A percentile compares a stretch with the other conserved stretches of the same genome.
phyloP scores from a whole-genome alignment of 768 basidiomycete genomes.

The Fomitopsis serialis region DNA sequence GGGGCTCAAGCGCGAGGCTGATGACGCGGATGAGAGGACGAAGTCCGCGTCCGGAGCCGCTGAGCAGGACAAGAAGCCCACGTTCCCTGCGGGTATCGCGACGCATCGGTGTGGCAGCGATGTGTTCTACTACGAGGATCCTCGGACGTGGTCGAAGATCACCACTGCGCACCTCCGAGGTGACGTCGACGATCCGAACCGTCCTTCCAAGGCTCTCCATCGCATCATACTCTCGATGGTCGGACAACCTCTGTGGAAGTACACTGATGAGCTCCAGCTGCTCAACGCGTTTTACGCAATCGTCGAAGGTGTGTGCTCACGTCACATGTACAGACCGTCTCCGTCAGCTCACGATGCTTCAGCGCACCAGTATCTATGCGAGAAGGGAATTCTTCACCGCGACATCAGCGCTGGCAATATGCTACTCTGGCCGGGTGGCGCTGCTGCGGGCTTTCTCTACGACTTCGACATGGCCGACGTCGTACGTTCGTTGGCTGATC shows the following conservation, averaged over 20 bases:
- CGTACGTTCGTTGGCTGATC: conserved; percentile 18
- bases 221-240: conserved; percentile 3
- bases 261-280: not conserved
- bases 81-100: not conserved
- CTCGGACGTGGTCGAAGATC: no score
- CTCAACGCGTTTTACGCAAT: conserved; percentile 1
- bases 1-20: not conserved
- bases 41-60: no score
- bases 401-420: conserved; percentile 32
- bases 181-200: not conserved
- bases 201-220: not conserved
- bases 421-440: conserved; percentile 15
- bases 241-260: conserved; percentile 10
- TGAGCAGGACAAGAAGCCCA: no score
- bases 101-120: not conserved
- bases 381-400: conserved; percentile 25
- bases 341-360: no score
- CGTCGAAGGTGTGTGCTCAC: conserved; percentile 3
- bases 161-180: not conserved
- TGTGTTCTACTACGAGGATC: not conserved
- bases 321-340: no score
- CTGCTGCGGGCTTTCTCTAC: not conserved
- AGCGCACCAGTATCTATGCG: conserved; percentile 18
- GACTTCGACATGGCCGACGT: conserved; percentile 14
- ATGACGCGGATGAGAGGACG: no score